A percentile compares a stretch with the other conserved stretches of the same genome.
Evolutionary conservation across 331 rosid species (phyloP).

Genomic region (Ulmus americana): DNA sequence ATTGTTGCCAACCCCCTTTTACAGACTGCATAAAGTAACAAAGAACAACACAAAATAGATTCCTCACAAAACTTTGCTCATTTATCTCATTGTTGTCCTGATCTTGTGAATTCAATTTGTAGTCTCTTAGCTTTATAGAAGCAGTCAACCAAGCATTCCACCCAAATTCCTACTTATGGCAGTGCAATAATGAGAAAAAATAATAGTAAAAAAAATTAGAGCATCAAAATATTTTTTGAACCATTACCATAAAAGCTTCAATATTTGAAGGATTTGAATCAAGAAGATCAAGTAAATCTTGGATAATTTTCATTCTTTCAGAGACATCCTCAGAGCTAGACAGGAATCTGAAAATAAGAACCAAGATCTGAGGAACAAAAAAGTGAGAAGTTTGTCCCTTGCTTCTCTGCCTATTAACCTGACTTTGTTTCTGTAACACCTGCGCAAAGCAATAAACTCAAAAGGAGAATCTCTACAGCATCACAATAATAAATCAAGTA

Average conservation of each 20-base stretch:
- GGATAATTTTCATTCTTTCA: conserved; percentile 59
- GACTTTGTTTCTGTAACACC: conserved; percentile 83
- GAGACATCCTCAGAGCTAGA: conserved; percentile 62
- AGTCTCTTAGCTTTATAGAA: conserved; percentile 56
- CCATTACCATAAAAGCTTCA: conserved; percentile 89
- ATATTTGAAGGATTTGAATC: conserved; percentile 88
- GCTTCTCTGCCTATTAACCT: conserved; percentile 62
- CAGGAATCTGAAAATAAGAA: conserved; percentile 71
- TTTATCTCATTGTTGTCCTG: conserved; percentile 40
- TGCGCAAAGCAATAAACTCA: conserved; percentile 31
- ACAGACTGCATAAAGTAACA: conserved; percentile 65
- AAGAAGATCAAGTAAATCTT: conserved; percentile 87
- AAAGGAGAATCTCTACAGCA: neutral
- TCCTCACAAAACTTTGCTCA: conserved; percentile 58
- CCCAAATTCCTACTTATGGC: conserved; percentile 66
- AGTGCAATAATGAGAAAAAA: conserved; percentile 21
- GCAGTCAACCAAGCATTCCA: conserved; percentile 92
- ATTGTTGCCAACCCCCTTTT: conserved; percentile 96
- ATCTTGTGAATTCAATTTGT: conserved; percentile 37
- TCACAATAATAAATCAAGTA: neutral
- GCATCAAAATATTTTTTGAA: conserved; percentile 4
- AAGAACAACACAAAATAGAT: conserved; percentile 72
- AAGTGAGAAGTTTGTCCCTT: conserved; percentile 65
- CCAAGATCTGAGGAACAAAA: conserved; percentile 82
- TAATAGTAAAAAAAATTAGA: conserved; percentile 17